phyloP scores from a whole-genome alignment of 2,329 filamentous ascomycete genomes.

The Macrophomina pseudophaseolina region DNA sequence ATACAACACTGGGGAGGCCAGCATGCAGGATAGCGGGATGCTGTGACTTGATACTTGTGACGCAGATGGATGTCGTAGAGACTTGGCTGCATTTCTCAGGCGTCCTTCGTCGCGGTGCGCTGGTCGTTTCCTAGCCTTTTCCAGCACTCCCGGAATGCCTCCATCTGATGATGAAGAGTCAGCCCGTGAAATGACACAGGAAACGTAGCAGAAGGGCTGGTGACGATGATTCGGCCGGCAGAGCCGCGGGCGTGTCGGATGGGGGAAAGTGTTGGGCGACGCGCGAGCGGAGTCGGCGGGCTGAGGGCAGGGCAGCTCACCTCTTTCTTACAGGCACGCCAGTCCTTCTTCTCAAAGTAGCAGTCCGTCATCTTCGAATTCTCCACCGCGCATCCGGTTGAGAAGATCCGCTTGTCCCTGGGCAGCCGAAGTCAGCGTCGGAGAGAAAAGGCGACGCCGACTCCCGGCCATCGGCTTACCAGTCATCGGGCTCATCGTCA shows the following conservation, averaged over 20 bases:
- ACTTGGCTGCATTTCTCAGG: conserved; percentile 39
- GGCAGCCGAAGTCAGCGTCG: conserved; percentile 28
- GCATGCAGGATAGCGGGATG: too few species aligned
- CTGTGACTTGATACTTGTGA: too few species aligned
- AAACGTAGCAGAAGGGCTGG: background rate
- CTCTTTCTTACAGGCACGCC: conserved; percentile 86
- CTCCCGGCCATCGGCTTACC: conserved; percentile 61
- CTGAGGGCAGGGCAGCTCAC: conserved; percentile 58
- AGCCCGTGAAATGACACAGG: background rate
- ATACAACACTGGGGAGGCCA: too few species aligned
- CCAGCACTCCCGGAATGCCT: conserved; percentile 88
- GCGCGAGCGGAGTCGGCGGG: conserved; percentile 5
- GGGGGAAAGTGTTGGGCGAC: conserved; percentile 15
- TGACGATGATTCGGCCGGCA: conserved; percentile 11
- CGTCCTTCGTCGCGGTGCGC: conserved; percentile 78
- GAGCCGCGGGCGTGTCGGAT: conserved; percentile 12
- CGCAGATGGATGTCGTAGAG: too few species aligned
- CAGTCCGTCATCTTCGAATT: conserved; percentile 93
- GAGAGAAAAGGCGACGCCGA: background rate
- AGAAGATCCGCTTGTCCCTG: conserved; percentile 98
- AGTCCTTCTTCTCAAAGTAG: conserved; percentile 95
- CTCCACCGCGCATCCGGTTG: conserved; percentile 87
- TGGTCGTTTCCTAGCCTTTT: conserved; percentile 85
- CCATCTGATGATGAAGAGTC: conserved; percentile 69
- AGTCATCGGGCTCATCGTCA: conserved; percentile 93